Evolutionary conservation across 2,329 filamentous ascomycete genomes (phyloP).

Genomic region (Fusarium clavum): DNA sequence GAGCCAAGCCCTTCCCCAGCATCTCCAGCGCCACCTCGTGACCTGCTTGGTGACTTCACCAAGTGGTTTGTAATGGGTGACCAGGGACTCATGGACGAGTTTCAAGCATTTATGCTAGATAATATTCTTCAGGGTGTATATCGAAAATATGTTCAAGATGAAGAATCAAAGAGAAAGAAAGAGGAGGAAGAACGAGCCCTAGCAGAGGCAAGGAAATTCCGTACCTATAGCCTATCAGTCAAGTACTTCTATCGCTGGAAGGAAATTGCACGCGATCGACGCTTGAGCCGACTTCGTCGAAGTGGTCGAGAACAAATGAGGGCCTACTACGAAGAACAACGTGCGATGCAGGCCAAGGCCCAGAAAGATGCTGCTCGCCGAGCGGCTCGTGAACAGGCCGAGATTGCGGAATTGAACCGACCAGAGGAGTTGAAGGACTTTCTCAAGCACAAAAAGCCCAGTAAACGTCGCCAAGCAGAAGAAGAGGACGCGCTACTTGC

Average conservation of each 20-base stretch:
- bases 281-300: conserved; percentile 62
- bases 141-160: conserved; percentile 54
- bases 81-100: conserved; percentile 63
- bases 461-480: conserved; percentile 49
- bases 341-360: conserved; percentile 48
- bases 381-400: conserved; percentile 43
- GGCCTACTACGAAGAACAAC: conserved; percentile 57
- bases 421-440: conserved; percentile 52
- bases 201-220: conserved; percentile 61
- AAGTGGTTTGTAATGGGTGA: conserved; percentile 68
- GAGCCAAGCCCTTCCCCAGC: conserved; percentile 16
- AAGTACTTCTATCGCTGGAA: conserved; percentile 70
- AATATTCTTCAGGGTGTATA: conserved; percentile 58
- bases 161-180: conserved; percentile 55
- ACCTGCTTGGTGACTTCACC: conserved; percentile 62
- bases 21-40: conserved; percentile 46
- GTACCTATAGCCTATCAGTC: conserved; percentile 61
- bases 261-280: conserved; percentile 59
- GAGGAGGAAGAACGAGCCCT: conserved; percentile 62
- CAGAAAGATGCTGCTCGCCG: conserved; percentile 51
- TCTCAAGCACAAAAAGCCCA: conserved; percentile 49
- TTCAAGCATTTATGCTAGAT: conserved; percentile 59
- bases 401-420: conserved; percentile 47
- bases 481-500: conserved; percentile 56
- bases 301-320: conserved; percentile 64